A percentile compares a stretch with the other conserved stretches of the same genome.
Conservation (phyloP, 2,329 filamentous ascomycete genomes). For the Cercospora sp. region DNA sequence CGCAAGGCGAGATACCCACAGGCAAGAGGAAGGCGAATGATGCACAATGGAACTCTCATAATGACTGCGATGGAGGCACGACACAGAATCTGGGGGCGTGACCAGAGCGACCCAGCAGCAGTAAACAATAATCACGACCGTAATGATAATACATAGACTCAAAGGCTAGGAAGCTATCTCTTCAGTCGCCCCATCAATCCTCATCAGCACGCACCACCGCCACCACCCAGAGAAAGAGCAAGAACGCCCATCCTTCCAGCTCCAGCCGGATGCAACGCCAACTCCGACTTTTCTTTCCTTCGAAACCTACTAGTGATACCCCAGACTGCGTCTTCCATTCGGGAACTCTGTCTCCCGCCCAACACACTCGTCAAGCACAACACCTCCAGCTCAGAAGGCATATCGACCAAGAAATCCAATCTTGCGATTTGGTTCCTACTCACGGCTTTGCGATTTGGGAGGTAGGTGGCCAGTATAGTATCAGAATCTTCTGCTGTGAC, state of each 20-base stretch:
- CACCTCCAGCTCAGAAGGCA: not conserved
- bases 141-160: not conserved
- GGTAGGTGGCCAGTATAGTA: not conserved
- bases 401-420: constrained; percentile 8
- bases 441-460: not conserved
- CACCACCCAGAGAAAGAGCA: not conserved
- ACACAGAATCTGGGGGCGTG: not conserved
- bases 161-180: not conserved
- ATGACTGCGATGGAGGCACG: too few relatives aligned
- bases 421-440: not conserved
- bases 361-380: constrained; percentile 1
- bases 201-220: not conserved
- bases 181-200: not conserved
- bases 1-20: not conserved
- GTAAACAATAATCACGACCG: not conserved
- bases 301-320: not conserved
- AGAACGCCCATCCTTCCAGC: not conserved
- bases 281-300: not conserved
- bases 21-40: not conserved
- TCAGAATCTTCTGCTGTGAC: not conserved
- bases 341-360: not conserved
- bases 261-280: not conserved
- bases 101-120: not conserved
- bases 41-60: too few relatives aligned
- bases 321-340: not conserved